phyloP scores from a whole-genome alignment of 2,329 filamentous ascomycete species.

The Raffaelea ambrosiae region DNA sequence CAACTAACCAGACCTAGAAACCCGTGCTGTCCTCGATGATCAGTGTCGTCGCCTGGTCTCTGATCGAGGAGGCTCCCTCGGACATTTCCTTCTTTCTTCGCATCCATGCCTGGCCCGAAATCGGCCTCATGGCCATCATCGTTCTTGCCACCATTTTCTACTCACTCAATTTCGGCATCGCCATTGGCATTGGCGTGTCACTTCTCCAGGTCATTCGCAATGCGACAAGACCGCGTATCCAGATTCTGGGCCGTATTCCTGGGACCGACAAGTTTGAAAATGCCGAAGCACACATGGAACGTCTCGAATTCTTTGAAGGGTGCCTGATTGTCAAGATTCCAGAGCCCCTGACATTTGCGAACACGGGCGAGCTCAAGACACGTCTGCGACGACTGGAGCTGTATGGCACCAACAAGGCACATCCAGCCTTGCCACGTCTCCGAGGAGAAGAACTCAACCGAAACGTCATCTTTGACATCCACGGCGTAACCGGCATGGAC shows the following conservation, averaged over 20 bases:
- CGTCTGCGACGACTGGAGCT: conserved; percentile 76
- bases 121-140: conserved; percentile 81
- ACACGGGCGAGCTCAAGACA: conserved; percentile 85
- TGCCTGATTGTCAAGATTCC: conserved; percentile 96
- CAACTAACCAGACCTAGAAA: conserved; percentile 50
- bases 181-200: conserved; percentile 85
- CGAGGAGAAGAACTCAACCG: conserved; percentile 72
- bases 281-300: conserved; percentile 63
- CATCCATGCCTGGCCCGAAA: conserved; percentile 78
- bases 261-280: conserved; percentile 81
- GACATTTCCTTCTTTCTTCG: conserved; percentile 84
- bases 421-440: conserved; percentile 78
- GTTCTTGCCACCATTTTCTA: conserved; percentile 91
- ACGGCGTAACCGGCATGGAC: conserved; percentile 92
- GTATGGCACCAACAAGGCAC: conserved; percentile 77
- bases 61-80: conserved; percentile 91
- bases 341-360: conserved; percentile 92
- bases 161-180: conserved; percentile 87
- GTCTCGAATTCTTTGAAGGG: conserved; percentile 82
- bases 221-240: conserved; percentile 84
- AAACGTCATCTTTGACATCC: conserved; percentile 94
- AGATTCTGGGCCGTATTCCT: conserved; percentile 85
- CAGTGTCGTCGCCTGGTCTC: conserved; percentile 84
- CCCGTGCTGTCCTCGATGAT: conserved; percentile 91
- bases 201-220: conserved; percentile 84